These are phyloP conservation scores for Nepenthes alata DNA, from an alignment of 179 eudicot genomes.

Conservation along the genomic window DNA sequence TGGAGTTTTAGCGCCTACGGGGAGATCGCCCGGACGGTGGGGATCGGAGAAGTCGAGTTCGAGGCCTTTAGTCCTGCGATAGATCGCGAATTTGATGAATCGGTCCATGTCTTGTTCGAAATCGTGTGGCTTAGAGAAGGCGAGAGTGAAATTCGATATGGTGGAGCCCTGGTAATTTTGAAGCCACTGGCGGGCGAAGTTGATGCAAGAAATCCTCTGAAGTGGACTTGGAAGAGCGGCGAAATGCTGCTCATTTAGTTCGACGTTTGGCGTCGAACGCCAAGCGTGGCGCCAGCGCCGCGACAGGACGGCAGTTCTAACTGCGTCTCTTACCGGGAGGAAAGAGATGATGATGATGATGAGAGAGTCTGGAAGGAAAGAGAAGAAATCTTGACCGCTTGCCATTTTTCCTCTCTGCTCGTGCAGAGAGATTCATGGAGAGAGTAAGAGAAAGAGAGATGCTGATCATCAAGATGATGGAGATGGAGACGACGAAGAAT, in stretches of 20 bases:
- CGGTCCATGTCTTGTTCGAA: neutral
- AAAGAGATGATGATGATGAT: conserved; percentile 3
- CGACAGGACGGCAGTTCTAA: neutral
- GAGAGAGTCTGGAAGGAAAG: conserved; percentile 1
- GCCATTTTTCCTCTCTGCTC: too few relatives aligned
- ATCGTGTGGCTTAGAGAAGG: neutral
- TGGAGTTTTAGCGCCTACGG: neutral
- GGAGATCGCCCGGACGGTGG: neutral
- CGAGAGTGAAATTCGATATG: conserved; percentile 1
- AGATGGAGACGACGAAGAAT: too few relatives aligned
- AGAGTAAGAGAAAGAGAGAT: too few relatives aligned
- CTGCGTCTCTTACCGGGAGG: conserved; percentile 4
- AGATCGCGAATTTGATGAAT: neutral
- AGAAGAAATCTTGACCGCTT: neutral
- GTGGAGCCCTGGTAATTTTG: neutral
- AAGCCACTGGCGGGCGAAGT: neutral
- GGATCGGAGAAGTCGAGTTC: conserved; percentile 6
- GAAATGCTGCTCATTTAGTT: conserved; percentile 1
- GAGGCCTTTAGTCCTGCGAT: neutral
- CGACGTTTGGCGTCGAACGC: conserved; percentile 1
- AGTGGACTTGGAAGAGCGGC: neutral
- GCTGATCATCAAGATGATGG: too few relatives aligned
- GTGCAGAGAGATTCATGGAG: too few relatives aligned
- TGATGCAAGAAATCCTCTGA: neutral
- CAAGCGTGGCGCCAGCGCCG: neutral